Percentiles rank a stretch among this genome's conserved stretches.
phyloP scores from a whole-genome alignment of 495 filamentous ascomycete species.

The Lophiotrema nucula region DNA sequence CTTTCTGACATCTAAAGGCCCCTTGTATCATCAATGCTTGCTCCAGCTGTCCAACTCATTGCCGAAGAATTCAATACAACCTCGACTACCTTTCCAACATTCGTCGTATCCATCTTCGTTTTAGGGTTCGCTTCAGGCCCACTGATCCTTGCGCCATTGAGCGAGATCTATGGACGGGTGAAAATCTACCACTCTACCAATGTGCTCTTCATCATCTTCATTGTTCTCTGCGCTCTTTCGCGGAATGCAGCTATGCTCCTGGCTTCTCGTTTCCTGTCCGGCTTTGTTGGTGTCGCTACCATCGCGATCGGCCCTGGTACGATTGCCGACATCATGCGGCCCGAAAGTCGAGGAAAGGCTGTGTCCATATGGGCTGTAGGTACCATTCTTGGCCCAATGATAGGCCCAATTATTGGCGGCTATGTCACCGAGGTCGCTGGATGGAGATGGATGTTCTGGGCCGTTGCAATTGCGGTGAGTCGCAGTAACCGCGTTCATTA shows the following conservation, averaged over 20 bases:
- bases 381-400: slow-evolving; percentile 33
- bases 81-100: neutral
- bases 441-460: slow-evolving; percentile 41
- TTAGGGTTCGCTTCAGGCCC: slow-evolving; percentile 38
- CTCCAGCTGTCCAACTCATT: slow-evolving; percentile 23
- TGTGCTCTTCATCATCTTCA: slow-evolving; percentile 47
- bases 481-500: too few species aligned
- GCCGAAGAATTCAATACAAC: slow-evolving; percentile 18
- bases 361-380: slow-evolving; percentile 49
- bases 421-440: slow-evolving; percentile 27
- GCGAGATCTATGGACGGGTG: slow-evolving; percentile 47
- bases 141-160: slow-evolving; percentile 42
- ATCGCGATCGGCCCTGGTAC: slow-evolving; percentile 50
- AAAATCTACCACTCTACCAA: slow-evolving; percentile 45
- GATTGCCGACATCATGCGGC: slow-evolving; percentile 45
- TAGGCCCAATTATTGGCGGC: slow-evolving; percentile 47
- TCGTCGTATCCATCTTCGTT: slow-evolving; percentile 44
- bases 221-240: slow-evolving; percentile 47
- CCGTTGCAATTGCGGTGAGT: slow-evolving; percentile 39
- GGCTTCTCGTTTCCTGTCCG: slow-evolving; percentile 49
- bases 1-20: slow-evolving; percentile 38
- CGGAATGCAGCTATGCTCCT: slow-evolving; percentile 43
- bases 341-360: slow-evolving; percentile 43
- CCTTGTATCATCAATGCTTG: slow-evolving; percentile 31
- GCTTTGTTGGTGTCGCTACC: slow-evolving; percentile 43